Percentiles rank a stretch among this genome's conserved stretches.
Evolutionary conservation across 768 basidiomycete genomes (phyloP).

Genomic region (Leccinum boreale): DNA sequence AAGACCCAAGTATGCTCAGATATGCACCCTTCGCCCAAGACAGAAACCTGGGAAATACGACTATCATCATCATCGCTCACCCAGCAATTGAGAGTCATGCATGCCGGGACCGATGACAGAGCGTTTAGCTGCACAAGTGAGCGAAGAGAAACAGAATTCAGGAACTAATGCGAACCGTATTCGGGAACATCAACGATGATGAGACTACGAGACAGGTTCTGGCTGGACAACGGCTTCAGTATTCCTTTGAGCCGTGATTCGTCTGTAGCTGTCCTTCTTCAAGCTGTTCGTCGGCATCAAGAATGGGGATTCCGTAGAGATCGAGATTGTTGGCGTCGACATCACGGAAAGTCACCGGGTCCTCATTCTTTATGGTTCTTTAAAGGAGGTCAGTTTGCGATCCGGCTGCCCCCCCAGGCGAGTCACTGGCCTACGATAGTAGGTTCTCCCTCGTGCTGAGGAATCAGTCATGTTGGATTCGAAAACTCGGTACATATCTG

Average conservation of each 20-base stretch:
- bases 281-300: not conserved
- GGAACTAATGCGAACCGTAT: not conserved
- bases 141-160: not conserved
- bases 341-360: not conserved
- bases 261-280: not conserved
- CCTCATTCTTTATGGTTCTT: slow-evolving; percentile 1
- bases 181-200: not conserved
- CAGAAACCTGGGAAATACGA: not conserved
- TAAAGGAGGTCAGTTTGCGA: not conserved
- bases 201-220: not conserved
- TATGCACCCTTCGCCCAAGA: not conserved
- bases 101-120: not conserved
- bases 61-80: not conserved
- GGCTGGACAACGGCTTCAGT: not conserved
- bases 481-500: too few relatives aligned
- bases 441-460: too few relatives aligned
- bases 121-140: not conserved
- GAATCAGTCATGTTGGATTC: too few relatives aligned
- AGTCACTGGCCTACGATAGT: too few relatives aligned
- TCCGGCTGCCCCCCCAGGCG: too few relatives aligned
- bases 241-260: not conserved
- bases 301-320: not conserved
- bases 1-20: not conserved
- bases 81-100: not conserved
- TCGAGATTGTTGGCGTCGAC: not conserved